Evolutionary conservation across 2,329 filamentous ascomycete species (phyloP).

Genomic region (Colletotrichum cordylinicola): DNA sequence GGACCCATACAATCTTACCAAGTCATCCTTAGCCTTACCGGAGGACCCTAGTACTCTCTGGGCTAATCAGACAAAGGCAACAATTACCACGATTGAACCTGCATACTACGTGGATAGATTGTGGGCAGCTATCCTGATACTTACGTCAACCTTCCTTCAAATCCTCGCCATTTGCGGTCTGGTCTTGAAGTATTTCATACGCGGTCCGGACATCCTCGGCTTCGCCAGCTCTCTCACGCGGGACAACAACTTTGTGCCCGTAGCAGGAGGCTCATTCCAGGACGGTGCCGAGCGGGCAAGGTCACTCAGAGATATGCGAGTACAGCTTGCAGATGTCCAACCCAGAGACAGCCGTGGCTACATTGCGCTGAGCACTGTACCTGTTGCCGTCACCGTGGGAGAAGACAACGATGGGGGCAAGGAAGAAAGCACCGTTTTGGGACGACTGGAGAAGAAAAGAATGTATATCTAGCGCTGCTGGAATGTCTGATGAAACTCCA

Average conservation of each 20-base stretch:
- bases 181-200: not conserved
- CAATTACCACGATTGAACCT: not conserved
- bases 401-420: fast-evolving
- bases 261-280: not conserved
- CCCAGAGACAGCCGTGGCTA: not conserved
- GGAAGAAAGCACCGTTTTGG: fast-evolving
- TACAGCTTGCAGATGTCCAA: not conserved
- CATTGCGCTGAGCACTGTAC: not conserved
- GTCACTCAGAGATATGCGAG: not conserved
- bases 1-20: fast-evolving
- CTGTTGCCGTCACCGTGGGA: fast-evolving
- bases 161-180: not conserved
- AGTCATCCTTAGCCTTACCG: fast-evolving
- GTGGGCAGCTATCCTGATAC: not conserved
- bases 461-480: not conserved
- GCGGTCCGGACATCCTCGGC: not conserved
- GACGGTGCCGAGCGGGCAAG: not conserved
- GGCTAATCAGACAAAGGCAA: not conserved
- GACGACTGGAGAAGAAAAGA: not conserved
- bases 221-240: not conserved
- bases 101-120: not conserved
- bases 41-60: fast-evolving
- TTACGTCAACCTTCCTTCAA: not conserved
- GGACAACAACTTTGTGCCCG: not conserved
- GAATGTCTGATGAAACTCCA: too few species aligned